phyloP scores from a whole-genome alignment of 768 basidiomycete species.

The Agaricus bisporus region DNA sequence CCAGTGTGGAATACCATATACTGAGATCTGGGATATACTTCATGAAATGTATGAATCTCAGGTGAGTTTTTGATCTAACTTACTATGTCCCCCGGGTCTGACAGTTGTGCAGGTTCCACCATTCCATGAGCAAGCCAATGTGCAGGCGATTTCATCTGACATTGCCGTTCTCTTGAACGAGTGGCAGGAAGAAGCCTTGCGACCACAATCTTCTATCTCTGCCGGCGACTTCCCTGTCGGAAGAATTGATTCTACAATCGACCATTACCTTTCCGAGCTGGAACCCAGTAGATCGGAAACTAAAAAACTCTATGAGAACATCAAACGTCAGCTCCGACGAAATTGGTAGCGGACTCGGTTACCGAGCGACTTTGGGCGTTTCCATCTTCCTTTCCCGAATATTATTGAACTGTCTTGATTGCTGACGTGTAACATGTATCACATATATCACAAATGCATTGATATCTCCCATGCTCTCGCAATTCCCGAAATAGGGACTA shows the following conservation, averaged over 20 bases:
- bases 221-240: constrained; percentile 72
- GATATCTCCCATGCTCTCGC: neutral
- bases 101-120: constrained; percentile 56
- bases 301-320: constrained; percentile 55
- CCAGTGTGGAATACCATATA: constrained; percentile 76
- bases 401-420: neutral
- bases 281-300: constrained; percentile 58
- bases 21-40: constrained; percentile 80
- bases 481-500: neutral
- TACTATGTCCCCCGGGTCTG: neutral
- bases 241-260: constrained; percentile 66
- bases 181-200: constrained; percentile 74
- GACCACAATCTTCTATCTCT: constrained; percentile 59
- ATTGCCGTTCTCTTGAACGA: constrained; percentile 76
- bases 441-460: constrained; percentile 7
- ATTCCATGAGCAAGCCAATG: constrained; percentile 75
- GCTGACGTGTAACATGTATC: constrained; percentile 1
- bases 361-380: neutral
- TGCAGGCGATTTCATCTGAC: constrained; percentile 75
- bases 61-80: constrained; percentile 35
- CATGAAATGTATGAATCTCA: constrained; percentile 87
- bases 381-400: too few species aligned
- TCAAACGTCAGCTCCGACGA: constrained; percentile 65
- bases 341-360: constrained; percentile 46
- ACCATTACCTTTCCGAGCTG: constrained; percentile 69